Evolutionary conservation across 306 rosid species (phyloP), one percentile per base, ranked within the genome.

Genomic region (Acacia melanoxylon): DNA sequence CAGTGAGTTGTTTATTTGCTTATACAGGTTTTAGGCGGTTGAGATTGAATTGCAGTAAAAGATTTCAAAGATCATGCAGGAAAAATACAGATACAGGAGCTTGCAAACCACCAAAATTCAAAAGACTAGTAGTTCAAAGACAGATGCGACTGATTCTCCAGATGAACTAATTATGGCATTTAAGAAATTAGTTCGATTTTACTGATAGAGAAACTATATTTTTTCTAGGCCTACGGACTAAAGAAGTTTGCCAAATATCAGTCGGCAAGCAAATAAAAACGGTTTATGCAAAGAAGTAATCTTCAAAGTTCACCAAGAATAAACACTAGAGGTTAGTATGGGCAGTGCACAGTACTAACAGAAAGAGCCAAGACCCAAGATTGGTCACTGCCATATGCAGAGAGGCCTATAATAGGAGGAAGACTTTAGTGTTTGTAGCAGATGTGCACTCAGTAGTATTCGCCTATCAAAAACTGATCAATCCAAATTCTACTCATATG

Each of bases 141-240:
- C 70, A 58, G 33, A 77, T 48, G 46, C 29, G 68, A 63, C 44
- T 41, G 68, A 45, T 63, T 77, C 79, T 76, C 76, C 72, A 70
- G 25, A 65, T 17, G 72, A 65, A 31, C 48, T 24, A 51, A 63
- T 81, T 59, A 67, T 27, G 65, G 51, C 54, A 63, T 9, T 76
- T 56, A 46, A 22, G 35, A 20, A 22, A 56, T 25, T 31, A 52
- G 20, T 9, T 44, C 31, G 35, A 15, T 51, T 16, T 54, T 73
- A 20, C 13, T n/a, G 74, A 72, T 2, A 19, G 20, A 65, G 12
- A n/a, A 54, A 72, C 27, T 52, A 63, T 33, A 40, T 29, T 15
- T 13, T 13, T 25, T 49, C 65, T 14, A 62, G 78, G 45, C n/a
- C 68, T 2, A 6, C 6, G 8, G 0, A 37, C 41, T 6, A 37